Conservation (phyloP, 1,284 basidiomycete species). For the Apiotrichum laibachii region DNA sequence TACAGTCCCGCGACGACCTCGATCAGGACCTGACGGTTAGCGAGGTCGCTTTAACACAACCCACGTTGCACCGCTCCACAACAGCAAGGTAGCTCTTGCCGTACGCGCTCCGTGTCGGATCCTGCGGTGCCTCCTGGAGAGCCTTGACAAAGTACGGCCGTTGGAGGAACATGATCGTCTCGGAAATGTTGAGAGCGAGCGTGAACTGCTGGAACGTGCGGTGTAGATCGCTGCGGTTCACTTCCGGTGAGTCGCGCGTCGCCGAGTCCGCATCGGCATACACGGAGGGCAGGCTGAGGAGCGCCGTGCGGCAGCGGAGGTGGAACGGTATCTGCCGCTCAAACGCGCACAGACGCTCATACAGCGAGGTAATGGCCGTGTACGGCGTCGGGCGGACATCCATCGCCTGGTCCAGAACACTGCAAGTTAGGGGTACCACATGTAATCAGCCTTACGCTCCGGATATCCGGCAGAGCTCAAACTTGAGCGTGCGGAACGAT, state of each 20-base stretch:
- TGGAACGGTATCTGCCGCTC: constrained; percentile 31
- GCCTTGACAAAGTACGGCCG: constrained; percentile 38
- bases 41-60: not conserved
- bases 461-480: constrained; percentile 32
- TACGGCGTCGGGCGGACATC: constrained; percentile 25
- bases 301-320: constrained; percentile 31
- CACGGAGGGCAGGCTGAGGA: constrained; percentile 25
- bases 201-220: constrained; percentile 36
- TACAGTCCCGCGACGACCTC: constrained; percentile 24
- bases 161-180: constrained; percentile 32
- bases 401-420: constrained; percentile 21
- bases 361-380: constrained; percentile 22
- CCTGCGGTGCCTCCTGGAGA: constrained; percentile 24
- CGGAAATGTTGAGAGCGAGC: constrained; percentile 32
- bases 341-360: constrained; percentile 31
- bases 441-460: constrained; percentile 12
- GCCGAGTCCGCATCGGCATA: constrained; percentile 29
- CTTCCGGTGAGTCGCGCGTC: constrained; percentile 23
- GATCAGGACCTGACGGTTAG: constrained; percentile 16
- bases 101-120: constrained; percentile 27
- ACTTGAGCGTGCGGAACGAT: constrained; percentile 32
- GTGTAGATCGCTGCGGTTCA: constrained; percentile 23
- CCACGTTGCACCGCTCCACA: constrained; percentile 35
- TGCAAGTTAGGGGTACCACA: not conserved
- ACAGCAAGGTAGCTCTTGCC: constrained; percentile 33